Base-by-base conservation (phyloP, 179 eudicot species). In the Spinacia oleracea region DNA sequence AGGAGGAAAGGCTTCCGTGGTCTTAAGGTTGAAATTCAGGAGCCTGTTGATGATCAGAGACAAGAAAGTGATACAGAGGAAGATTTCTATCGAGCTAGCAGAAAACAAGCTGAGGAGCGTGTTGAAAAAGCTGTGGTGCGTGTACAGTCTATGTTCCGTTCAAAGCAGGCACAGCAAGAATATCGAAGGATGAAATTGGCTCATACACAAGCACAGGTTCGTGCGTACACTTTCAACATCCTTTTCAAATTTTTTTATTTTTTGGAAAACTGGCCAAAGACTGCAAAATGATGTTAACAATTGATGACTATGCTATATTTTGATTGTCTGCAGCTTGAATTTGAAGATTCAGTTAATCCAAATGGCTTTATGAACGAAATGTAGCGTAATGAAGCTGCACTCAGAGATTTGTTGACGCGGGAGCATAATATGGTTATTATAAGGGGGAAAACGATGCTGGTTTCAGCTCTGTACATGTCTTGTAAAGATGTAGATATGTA, bases 61-160 rank as follows among this genome's bases (percentile, higher is more conserved):
- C 87, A 83, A 76, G 91, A 82, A 16, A 88, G 84, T 79, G 90
- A 75, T 75, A 84, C 79, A 9, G 98, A 93, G 74, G 99, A 93
- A 84, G 97, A 89, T 67, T 96, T 96, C 86, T 94, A 89, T 83
- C 86, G 83, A 53, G 97, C 92, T 80, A 86, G 98, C 81, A 85
- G 99, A 81, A 86, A 86, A 79, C 97, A 90, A 86, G 99, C 99
- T 35, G 97, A 92, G 83, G 92, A 87, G 78, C 97, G 97, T 58
- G 88, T 94, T 69, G 99, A 92, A 73, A 92, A 89, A 68, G 91
- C 98, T 78, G 96, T 94, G 25, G 94, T 89, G 25, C 82, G 89
- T 55, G 96, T 93, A 75, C 99, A 93, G 81, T 91, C 97, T 38
- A 91, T 96, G 99, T 96, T 96, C 65, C 93, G 99, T 46, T 96